Conservation (phyloP, 2,329 filamentous ascomycete genomes). For the Sporothrix protearum region DNA sequence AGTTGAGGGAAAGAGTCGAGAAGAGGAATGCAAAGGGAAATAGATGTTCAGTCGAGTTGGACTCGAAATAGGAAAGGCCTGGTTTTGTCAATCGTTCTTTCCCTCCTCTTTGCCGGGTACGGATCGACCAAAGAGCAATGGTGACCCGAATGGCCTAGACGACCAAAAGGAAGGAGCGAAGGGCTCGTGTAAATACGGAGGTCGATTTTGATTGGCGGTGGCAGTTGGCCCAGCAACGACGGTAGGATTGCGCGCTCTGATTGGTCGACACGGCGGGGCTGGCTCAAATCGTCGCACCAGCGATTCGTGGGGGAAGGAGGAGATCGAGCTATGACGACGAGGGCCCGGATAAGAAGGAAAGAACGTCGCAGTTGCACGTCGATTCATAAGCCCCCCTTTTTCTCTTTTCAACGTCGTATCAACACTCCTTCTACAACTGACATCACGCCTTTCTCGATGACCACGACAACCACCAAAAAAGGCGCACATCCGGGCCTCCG, state of each 20-base stretch:
- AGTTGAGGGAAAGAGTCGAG: conserved; percentile 7
- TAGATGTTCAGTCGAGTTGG: not conserved
- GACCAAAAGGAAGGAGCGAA: conserved; percentile 5
- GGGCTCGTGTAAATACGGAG: conserved; percentile 21
- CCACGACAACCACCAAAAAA: not conserved
- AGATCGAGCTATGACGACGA: conserved; percentile 1
- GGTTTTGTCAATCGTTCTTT: conserved; percentile 4
- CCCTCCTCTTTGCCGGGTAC: conserved; percentile 1
- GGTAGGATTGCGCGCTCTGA: not conserved
- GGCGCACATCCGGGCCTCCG: not conserved
- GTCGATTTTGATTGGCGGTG: conserved; percentile 7
- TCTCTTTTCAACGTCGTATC: not conserved
- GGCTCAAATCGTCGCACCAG: not conserved
- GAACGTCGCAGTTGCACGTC: not conserved
- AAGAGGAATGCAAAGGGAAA: no score
- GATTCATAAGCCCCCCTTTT: not conserved
- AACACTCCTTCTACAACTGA: not conserved
- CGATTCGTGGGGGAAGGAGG: conserved; percentile 7
- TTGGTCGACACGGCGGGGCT: not conserved
- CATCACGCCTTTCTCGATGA: not conserved
- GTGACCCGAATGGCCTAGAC: conserved; percentile 10
- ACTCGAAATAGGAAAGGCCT: conserved; percentile 7
- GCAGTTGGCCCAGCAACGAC: conserved; percentile 21
- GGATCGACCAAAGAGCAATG: not conserved
- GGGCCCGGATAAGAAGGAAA: not conserved